Percentiles rank a stretch among this genome's conserved stretches.
phyloP scores from a whole-genome alignment of 805 yeast species.

The Suhomyces kilbournensis region DNA sequence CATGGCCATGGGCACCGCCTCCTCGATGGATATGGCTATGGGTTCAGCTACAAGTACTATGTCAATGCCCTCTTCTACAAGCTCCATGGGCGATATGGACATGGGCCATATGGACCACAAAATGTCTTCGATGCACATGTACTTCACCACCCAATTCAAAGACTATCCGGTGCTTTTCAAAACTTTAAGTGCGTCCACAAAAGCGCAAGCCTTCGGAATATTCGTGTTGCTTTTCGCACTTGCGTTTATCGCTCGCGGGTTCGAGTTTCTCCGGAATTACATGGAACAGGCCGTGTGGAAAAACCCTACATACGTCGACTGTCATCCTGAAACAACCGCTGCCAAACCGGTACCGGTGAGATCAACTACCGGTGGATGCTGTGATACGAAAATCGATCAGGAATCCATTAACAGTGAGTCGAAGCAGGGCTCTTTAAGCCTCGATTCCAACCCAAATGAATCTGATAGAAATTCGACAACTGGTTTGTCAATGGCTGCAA shows the following conservation, averaged over 20 bases:
- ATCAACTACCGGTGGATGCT: slow-evolving; percentile 1
- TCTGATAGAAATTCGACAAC: slow-evolving; percentile 4
- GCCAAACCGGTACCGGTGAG: not conserved
- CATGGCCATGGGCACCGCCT: slow-evolving; percentile 3
- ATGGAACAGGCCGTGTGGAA: slow-evolving; percentile 66
- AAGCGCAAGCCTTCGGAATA: slow-evolving; percentile 71
- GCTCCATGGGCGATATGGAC: slow-evolving; percentile 9
- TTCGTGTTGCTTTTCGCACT: slow-evolving; percentile 58
- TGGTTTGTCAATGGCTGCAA: slow-evolving; percentile 15
- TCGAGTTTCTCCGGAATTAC: slow-evolving; percentile 58
- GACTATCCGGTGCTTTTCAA: slow-evolving; percentile 64
- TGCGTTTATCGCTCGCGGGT: slow-evolving; percentile 58
- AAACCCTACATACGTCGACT: slow-evolving; percentile 30
- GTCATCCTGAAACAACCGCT: slow-evolving; percentile 5
- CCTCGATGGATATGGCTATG: slow-evolving; percentile 3
- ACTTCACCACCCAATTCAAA: slow-evolving; percentile 48
- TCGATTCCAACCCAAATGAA: slow-evolving; percentile 2
- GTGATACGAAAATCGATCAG: slow-evolving; percentile 25
- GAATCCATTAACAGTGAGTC: slow-evolving; percentile 7
- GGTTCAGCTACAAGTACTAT: slow-evolving; percentile 5
- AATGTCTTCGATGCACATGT: slow-evolving; percentile 53
- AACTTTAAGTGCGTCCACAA: slow-evolving; percentile 48
- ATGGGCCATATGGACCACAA: slow-evolving; percentile 10
- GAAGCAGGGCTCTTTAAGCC: not conserved
- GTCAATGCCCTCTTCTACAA: slow-evolving; percentile 5